Percentiles rank a stretch among this genome's conserved stretches.
phyloP scores from a whole-genome alignment of 2,329 filamentous ascomycete genomes.

The Diplocarpon mali region DNA sequence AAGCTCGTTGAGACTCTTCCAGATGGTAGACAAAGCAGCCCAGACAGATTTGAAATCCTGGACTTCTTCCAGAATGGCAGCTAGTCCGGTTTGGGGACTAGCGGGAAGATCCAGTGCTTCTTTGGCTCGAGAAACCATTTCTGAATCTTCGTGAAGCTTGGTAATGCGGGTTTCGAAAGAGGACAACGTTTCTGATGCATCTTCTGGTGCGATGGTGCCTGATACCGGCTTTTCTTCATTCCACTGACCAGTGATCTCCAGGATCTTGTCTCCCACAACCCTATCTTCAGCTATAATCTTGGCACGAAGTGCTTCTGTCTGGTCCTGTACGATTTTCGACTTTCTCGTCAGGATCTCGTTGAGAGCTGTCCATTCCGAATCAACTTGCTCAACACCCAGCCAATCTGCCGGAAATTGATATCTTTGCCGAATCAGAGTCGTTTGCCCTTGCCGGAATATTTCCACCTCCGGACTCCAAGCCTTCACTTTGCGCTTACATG shows the following conservation, averaged over 20 bases:
- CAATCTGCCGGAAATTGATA: constrained; percentile 92
- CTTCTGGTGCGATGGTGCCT: constrained; percentile 80
- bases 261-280: constrained; percentile 78
- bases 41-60: constrained; percentile 99
- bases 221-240: constrained; percentile 95
- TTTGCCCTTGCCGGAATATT: constrained; percentile 90
- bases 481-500: constrained; percentile 87
- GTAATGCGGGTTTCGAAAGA: constrained; percentile 79
- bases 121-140: constrained; percentile 93
- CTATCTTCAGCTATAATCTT: constrained; percentile 94
- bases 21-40: constrained; percentile 90
- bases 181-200: constrained; percentile 71
- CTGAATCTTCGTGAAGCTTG: constrained; percentile 73
- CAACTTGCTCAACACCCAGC: constrained; percentile 92
- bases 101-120: constrained; percentile 87
- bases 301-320: constrained; percentile 85
- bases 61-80: constrained; percentile 85
- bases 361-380: constrained; percentile 88
- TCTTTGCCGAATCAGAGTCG: constrained; percentile 78
- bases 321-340: constrained; percentile 89
- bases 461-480: constrained; percentile 93
- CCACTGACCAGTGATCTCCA: constrained; percentile 78
- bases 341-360: constrained; percentile 89
- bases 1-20: constrained; percentile 90
- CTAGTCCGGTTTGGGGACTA: constrained; percentile 67